Conservation (phyloP, 164 flowering plant species). For the Echeveria elegans region DNA sequence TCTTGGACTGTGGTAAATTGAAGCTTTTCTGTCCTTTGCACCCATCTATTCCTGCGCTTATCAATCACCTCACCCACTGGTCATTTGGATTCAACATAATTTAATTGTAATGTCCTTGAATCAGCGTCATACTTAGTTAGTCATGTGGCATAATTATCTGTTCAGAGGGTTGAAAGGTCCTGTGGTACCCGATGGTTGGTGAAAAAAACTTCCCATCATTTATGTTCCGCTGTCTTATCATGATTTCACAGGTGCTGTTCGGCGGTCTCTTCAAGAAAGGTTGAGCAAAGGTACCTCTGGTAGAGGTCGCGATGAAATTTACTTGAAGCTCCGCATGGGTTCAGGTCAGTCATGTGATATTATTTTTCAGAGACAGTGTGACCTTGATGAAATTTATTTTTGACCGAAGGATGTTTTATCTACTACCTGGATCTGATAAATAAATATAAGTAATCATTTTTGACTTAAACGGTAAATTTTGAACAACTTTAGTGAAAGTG, state of each 20-base stretch:
- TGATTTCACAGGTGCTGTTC: conserved; percentile 45
- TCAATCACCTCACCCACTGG: neutral
- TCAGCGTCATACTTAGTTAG: neutral
- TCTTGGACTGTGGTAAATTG: neutral
- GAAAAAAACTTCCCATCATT: neutral
- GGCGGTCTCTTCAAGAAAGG: conserved; percentile 71
- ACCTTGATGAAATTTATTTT: too few species aligned
- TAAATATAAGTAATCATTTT: neutral
- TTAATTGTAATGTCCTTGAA: neutral
- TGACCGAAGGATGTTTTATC: too few species aligned
- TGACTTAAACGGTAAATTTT: neutral
- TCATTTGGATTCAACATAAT: neutral
- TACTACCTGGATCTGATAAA: neutral
- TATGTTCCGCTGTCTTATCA: neutral
- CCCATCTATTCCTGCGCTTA: neutral
- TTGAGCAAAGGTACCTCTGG: conserved; percentile 50
- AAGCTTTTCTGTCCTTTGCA: neutral
- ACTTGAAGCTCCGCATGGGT: conserved; percentile 62
- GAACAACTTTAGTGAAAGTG: neutral
- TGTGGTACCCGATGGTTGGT: neutral
- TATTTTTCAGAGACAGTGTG: neutral
- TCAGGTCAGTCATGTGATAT: conserved; percentile 25
- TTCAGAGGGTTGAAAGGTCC: neutral
- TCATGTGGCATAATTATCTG: neutral
- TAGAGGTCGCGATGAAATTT: conserved; percentile 60